Base-by-base conservation (phyloP, 192 early-diverging fungal species). In the Entophlyctis luteolus region DNA sequence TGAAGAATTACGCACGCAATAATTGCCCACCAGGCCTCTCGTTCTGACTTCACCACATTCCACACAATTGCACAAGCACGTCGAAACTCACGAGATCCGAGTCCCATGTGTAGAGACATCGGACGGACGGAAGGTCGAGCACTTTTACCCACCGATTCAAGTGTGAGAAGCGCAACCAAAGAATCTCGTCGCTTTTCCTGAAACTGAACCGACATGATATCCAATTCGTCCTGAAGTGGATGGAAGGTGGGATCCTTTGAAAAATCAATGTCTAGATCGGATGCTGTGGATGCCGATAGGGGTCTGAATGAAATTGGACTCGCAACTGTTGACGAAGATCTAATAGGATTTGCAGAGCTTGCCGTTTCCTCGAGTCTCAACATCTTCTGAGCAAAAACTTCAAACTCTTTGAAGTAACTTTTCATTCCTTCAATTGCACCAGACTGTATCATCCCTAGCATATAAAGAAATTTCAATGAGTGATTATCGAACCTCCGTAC, bases 381-480 rank as follows among this genome's bases (percentile, higher is more conserved):
- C 18, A 4, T 16, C n/a, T 47, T 45, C 42, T 4, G 18, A 20
- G 18, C 18, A 23, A 65, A 49, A 22, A 20, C 62, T 20, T 73
- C 70, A 12, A 77, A 56, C n/a, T 68, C 67, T 22, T 59, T 74
- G 50, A 74, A 72, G 36, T 71, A 75, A 0, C 45, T 67, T 48
- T 72, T 77, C 67, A 81, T 63, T 2, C 74, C 74, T 32, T 77
- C 75, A 3, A 74, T 71, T 18, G 77, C 79, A 35, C 72, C 79
- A 5, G 60, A 46, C 25, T 71, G 65, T 59, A 75, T 72, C 8
- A 70, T 59, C 16, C 47, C 68, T 70, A 27, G 0, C n/a, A 55
- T 16, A 2, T 18, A 59, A 60, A 33, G 39, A 14, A 22, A 0
- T 12, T 36, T 35, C 38, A 39, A 20, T 34, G 36, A 59, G 2